A percentile compares a stretch with the other conserved stretches of the same genome.
Conservation (phyloP, 192 early-diverging fungal genomes). For the Backusella westeae region DNA sequence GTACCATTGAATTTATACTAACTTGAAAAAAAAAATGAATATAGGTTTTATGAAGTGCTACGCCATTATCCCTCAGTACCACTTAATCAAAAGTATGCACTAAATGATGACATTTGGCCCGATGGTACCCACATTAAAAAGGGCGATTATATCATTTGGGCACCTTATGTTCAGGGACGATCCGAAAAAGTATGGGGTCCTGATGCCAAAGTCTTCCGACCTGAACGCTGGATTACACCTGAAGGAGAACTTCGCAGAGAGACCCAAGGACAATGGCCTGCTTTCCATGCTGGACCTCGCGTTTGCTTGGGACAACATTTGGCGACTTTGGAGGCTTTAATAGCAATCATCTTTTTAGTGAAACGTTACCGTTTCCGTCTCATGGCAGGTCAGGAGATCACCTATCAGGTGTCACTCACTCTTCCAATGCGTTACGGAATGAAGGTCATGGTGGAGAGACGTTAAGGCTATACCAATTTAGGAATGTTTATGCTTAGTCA, state of each 20-base stretch:
- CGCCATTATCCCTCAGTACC: slow-evolving; percentile 71
- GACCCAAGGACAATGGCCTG: slow-evolving; percentile 49
- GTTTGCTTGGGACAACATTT: slow-evolving; percentile 41
- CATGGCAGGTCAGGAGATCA: slow-evolving; percentile 35
- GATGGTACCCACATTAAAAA: slow-evolving; percentile 54
- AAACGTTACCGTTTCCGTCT: slow-evolving; percentile 40
- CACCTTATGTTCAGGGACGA: slow-evolving; percentile 52
- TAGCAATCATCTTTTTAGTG: slow-evolving; percentile 36
- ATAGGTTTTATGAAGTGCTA: slow-evolving; percentile 49
- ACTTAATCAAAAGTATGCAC: slow-evolving; percentile 48
- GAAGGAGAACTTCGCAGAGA: slow-evolving; percentile 34
- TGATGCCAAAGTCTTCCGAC: slow-evolving; percentile 60
- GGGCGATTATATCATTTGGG: slow-evolving; percentile 54
- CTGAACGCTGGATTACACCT: slow-evolving; percentile 62
- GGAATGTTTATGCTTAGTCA: background rate
- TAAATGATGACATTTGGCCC: slow-evolving; percentile 58
- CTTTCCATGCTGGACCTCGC: slow-evolving; percentile 58
- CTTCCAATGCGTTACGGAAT: slow-evolving; percentile 34
- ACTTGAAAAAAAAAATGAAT: background rate
- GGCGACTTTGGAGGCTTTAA: slow-evolving; percentile 46
- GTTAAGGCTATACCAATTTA: background rate
- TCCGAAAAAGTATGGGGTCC: slow-evolving; percentile 58
- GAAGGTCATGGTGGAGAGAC: slow-evolving; percentile 30
- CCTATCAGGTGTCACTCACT: slow-evolving; percentile 25
- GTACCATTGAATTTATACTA: slow-evolving; percentile 36